Conservation (phyloP, 2,329 filamentous ascomycete genomes). For the Phaeosphaeriaceae sp. region DNA sequence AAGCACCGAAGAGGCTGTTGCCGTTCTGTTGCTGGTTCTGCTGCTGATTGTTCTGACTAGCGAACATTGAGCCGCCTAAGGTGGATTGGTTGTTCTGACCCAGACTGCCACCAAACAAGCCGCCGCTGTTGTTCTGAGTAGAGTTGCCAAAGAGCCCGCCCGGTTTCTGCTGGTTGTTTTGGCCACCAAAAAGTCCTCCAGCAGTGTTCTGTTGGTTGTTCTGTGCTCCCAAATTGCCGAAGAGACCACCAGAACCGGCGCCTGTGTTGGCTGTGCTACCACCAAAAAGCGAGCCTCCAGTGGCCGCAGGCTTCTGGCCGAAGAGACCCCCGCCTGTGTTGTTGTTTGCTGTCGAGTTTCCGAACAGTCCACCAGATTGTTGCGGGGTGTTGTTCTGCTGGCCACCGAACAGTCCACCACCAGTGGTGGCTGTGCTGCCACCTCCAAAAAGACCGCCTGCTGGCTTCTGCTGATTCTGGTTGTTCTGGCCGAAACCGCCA, state of each 20-base stretch:
- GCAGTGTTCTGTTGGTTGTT: conserved; percentile 41
- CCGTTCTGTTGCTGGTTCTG: conserved; percentile 47
- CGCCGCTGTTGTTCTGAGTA: conserved; percentile 49
- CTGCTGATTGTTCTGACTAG: conserved; percentile 52
- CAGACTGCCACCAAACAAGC: conserved; percentile 55
- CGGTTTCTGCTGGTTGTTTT: conserved; percentile 53
- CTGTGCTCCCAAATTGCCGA: conserved; percentile 41
- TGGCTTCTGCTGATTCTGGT: conserved; percentile 50
- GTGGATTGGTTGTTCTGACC: conserved; percentile 48
- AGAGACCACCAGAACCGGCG: conserved; percentile 40
- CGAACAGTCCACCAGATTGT: conserved; percentile 52
- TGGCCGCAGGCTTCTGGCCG: conserved; percentile 35
- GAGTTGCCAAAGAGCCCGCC: conserved; percentile 51
- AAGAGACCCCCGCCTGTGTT: conserved; percentile 50
- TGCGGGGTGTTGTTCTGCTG: conserved; percentile 29
- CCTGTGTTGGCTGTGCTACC: conserved; percentile 22
- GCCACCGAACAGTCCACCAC: conserved; percentile 60
- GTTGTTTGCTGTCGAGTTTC: conserved; percentile 55
- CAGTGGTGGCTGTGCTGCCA: conserved; percentile 39
- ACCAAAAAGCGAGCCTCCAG: conserved; percentile 38
- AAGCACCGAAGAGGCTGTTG: conserved; percentile 61
- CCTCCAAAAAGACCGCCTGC: conserved; percentile 41
- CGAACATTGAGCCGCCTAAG: conserved; percentile 51
- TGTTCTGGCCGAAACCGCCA: conserved; percentile 44
- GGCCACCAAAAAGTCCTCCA: conserved; percentile 47